These are phyloP conservation scores for Taiozyma onychis DNA, from an alignment of 1,139 yeast genomes.

Conservation along the genomic window DNA sequence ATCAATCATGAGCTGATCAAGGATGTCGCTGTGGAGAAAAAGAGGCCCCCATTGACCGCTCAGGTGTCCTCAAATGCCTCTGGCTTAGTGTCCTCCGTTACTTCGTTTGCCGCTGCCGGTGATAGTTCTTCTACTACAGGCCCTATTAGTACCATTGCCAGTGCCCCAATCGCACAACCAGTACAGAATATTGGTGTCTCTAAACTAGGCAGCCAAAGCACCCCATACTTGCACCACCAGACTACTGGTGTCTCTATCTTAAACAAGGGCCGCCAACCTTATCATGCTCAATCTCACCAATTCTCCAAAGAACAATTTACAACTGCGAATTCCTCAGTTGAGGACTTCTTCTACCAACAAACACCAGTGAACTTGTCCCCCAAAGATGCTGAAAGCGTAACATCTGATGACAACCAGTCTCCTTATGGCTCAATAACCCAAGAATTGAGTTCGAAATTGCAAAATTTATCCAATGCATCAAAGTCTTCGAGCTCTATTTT, in stretches of 20 bases:
- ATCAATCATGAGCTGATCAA: conserved; percentile 21
- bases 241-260: neutral
- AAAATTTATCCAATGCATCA: neutral
- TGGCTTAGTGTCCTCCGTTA: neutral
- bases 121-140: neutral
- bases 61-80: neutral
- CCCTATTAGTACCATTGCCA: neutral
- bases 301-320: conserved; percentile 3
- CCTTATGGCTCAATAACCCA: conserved; percentile 5
- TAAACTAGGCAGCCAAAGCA: neutral
- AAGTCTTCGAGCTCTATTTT: conserved; percentile 14
- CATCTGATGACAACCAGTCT: neutral
- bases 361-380: conserved; percentile 6
- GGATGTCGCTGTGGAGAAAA: conserved; percentile 9
- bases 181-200: neutral
- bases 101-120: neutral
- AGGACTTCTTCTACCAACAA: conserved; percentile 18
- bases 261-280: neutral
- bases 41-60: neutral
- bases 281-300: neutral
- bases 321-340: conserved; percentile 19
- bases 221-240: neutral
- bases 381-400: neutral
- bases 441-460: conserved; percentile 8
- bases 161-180: neutral